phyloP scores from a whole-genome alignment of 2,329 filamentous ascomycete species.

The Phoma herbarum region DNA sequence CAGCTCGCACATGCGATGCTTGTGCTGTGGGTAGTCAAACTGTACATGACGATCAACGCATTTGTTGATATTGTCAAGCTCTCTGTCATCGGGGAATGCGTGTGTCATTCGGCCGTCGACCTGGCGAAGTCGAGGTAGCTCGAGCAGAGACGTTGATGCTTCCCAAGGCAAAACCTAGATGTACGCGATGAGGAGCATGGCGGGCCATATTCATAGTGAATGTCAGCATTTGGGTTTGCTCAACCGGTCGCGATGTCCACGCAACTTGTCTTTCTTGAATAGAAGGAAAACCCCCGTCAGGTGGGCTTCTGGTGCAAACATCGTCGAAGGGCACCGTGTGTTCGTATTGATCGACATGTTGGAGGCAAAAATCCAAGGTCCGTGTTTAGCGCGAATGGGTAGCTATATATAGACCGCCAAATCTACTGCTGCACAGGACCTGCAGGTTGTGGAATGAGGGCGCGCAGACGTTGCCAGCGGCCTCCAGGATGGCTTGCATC shows the following conservation, averaged over 20 bases:
- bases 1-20: slow-evolving; percentile 8
- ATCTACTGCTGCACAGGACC: neutral
- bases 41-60: slow-evolving; percentile 18
- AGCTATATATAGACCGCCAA: slow-evolving; percentile 2
- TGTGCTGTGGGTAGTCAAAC: slow-evolving; percentile 7
- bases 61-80: slow-evolving; percentile 10
- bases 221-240: neutral
- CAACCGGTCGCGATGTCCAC: neutral
- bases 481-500: no score
- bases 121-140: neutral
- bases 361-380: neutral
- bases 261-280: neutral
- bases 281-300: no score
- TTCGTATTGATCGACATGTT: neutral
- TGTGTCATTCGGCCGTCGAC: slow-evolving; percentile 8
- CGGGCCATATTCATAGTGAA: neutral
- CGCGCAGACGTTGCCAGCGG: no score
- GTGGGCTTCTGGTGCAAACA: neutral
- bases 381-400: neutral
- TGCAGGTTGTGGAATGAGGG: neutral
- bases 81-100: slow-evolving; percentile 4
- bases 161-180: neutral
- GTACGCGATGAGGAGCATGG: neutral
- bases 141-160: neutral
- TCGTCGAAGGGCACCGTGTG: neutral